Percentiles rank a stretch among this genome's conserved stretches.
Conservation (phyloP, 768 basidiomycete genomes). For the Cystofilobasidium macerans region DNA sequence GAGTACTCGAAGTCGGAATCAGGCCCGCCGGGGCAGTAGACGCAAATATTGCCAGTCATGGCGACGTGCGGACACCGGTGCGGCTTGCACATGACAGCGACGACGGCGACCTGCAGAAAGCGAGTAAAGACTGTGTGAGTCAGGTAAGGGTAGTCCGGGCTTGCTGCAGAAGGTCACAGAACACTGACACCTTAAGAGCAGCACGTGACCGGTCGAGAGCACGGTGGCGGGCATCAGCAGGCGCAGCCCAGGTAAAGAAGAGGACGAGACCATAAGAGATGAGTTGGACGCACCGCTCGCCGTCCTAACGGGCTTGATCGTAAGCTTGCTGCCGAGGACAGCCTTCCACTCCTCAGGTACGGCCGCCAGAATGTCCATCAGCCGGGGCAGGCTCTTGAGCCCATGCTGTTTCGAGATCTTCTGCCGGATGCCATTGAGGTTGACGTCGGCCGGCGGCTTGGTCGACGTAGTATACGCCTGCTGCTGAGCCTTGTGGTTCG, state of each 20-base stretch:
- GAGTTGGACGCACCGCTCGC: constrained; percentile 73
- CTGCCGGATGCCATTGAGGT: constrained; percentile 75
- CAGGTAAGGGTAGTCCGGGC: too few relatives aligned
- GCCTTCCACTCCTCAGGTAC: constrained; percentile 97
- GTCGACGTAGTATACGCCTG: constrained; percentile 49
- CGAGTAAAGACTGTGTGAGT: not conserved
- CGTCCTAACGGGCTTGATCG: constrained; percentile 86
- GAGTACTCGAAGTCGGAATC: constrained; percentile 99
- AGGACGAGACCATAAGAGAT: too few relatives aligned
- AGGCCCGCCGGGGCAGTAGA: constrained; percentile 97
- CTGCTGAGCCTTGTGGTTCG: constrained; percentile 27
- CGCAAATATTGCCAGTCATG: constrained; percentile 99
- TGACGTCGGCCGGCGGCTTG: constrained; percentile 45
- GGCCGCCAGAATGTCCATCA: constrained; percentile 96
- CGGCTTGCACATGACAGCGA: constrained; percentile 99
- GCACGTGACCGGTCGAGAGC: not conserved
- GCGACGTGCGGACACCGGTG: constrained; percentile 99
- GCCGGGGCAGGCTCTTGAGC: constrained; percentile 72
- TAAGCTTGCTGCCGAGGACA: constrained; percentile 73
- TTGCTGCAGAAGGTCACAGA: not conserved
- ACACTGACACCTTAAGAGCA: not conserved
- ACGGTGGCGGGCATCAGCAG: constrained; percentile 35
- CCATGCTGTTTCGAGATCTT: constrained; percentile 82
- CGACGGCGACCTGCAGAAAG: constrained; percentile 74
- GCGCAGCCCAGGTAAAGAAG: not conserved